phyloP scores from a whole-genome alignment of 768 basidiomycete species.

The Candolleomyces aberdarensis region DNA sequence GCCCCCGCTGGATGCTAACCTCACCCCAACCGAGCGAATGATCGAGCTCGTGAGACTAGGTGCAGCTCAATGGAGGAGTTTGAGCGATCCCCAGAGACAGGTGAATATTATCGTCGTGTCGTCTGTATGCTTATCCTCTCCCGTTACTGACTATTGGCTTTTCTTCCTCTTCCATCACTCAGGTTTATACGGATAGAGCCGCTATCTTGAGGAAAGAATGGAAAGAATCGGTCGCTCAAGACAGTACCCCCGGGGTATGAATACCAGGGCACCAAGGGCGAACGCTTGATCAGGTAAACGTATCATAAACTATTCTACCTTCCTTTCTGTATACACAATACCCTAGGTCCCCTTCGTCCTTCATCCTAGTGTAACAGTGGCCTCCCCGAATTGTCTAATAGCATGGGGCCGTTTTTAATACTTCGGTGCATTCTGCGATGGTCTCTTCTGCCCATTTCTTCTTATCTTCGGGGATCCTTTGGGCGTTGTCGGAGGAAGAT shows the following conservation, averaged over 20 bases:
- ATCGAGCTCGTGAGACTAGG: too few species aligned
- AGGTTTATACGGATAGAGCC: not conserved
- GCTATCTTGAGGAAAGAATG: not conserved
- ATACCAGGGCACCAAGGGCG: not conserved
- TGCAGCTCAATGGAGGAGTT: too few species aligned
- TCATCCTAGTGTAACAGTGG: not conserved
- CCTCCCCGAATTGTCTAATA: constrained; percentile 24
- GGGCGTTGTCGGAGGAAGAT: not conserved
- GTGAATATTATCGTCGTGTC: not conserved
- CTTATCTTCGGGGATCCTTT: constrained; percentile 18
- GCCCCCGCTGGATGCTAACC: too few species aligned
- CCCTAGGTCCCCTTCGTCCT: not conserved
- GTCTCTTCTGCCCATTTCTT: constrained; percentile 40
- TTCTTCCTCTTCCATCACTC: not conserved
- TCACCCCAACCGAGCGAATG: too few species aligned
- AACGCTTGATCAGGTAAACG: not conserved
- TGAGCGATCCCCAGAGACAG: not conserved
- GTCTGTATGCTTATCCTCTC: not conserved
- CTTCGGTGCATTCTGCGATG: constrained; percentile 34
- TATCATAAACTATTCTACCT: not conserved
- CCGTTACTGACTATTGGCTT: not conserved
- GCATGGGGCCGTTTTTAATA: constrained; percentile 49
- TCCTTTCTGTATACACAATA: not conserved
- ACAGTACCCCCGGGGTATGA: not conserved
- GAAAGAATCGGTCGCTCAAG: not conserved